These are phyloP conservation scores for Dipodascus geniculatus DNA, from an alignment of 805 yeast genomes.

Conservation along the genomic window DNA sequence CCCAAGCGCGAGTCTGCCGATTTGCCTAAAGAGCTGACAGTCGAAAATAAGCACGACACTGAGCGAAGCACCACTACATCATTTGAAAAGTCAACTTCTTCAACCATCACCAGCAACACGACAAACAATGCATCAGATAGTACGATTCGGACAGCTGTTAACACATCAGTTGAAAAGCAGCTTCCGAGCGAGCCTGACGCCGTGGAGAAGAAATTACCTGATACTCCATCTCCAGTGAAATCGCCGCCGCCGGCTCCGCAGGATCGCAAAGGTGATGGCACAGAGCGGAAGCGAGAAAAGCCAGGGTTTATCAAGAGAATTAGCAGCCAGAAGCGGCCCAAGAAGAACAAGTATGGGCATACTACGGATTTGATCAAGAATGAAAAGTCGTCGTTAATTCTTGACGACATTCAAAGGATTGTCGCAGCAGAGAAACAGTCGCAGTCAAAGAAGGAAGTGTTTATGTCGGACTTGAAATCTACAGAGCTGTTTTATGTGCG, in stretches of 20 bases:
- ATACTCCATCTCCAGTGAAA: neutral
- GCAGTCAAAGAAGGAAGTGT: conserved; percentile 6
- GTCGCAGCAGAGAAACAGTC: conserved; percentile 82
- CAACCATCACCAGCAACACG: neutral
- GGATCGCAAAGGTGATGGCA: neutral
- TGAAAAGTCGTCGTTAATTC: conserved; percentile 66
- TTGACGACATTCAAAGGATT: conserved; percentile 93
- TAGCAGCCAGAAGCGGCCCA: neutral
- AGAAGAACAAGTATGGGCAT: neutral
- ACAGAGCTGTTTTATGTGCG: conserved; percentile 48
- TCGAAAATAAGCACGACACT: conserved; percentile 45
- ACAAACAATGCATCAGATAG: neutral
- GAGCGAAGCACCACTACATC: conserved; percentile 13
- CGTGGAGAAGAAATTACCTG: neutral
- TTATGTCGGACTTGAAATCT: conserved; percentile 31
- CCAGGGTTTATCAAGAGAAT: neutral
- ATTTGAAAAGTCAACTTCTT: neutral
- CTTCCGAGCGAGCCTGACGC: neutral
- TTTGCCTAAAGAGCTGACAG: conserved; percentile 52
- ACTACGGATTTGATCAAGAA: conserved; percentile 62
- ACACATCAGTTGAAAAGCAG: neutral
- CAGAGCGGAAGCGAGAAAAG: conserved; percentile 28
- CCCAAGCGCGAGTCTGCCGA: conserved; percentile 30
- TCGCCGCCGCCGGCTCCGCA: neutral
- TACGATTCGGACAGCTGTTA: neutral